Evolutionary conservation across 2,329 filamentous ascomycete genomes (phyloP).

Genomic region (Fusarium neocosmosporiellum): DNA sequence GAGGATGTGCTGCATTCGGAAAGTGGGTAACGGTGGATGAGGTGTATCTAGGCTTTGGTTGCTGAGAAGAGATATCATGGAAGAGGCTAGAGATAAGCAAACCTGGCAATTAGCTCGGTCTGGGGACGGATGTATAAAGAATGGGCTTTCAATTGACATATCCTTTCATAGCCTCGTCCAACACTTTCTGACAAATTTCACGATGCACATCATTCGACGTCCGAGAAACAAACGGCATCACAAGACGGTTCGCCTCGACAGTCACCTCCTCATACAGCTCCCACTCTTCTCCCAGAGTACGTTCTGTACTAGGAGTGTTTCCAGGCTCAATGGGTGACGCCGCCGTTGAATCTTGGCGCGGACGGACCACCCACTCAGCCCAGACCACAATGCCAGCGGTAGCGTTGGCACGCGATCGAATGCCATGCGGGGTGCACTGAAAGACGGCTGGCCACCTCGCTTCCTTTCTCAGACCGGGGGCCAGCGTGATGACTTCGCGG

Average conservation of each 20-base stretch:
- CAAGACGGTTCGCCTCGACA: slow-evolving; percentile 18
- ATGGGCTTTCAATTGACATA: slow-evolving; percentile 6
- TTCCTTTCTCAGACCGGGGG: slow-evolving; percentile 19
- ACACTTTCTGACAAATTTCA: slow-evolving; percentile 17
- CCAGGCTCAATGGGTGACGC: background rate
- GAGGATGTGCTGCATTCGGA: background rate
- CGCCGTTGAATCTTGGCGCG: slow-evolving; percentile 4
- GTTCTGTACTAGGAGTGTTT: slow-evolving; percentile 8
- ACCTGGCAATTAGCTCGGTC: background rate
- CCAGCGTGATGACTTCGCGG: slow-evolving; percentile 6
- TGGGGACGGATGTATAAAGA: background rate
- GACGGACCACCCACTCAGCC: slow-evolving; percentile 25
- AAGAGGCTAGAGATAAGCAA: background rate
- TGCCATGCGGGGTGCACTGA: slow-evolving; percentile 24
- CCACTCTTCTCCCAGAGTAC: slow-evolving; percentile 25
- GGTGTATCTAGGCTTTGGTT: background rate
- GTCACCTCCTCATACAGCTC: slow-evolving; percentile 27
- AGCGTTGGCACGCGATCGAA: slow-evolving; percentile 26
- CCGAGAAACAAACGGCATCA: slow-evolving; percentile 30
- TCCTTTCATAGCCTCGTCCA: slow-evolving; percentile 16
- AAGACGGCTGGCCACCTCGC: slow-evolving; percentile 20
- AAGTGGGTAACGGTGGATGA: background rate
- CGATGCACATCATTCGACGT: slow-evolving; percentile 16
- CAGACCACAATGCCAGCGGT: slow-evolving; percentile 17
- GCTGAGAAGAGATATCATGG: background rate